Evolutionary conservation across 2,329 filamentous ascomycete species (phyloP).

Genomic region (Sordariomycetes sp.): DNA sequence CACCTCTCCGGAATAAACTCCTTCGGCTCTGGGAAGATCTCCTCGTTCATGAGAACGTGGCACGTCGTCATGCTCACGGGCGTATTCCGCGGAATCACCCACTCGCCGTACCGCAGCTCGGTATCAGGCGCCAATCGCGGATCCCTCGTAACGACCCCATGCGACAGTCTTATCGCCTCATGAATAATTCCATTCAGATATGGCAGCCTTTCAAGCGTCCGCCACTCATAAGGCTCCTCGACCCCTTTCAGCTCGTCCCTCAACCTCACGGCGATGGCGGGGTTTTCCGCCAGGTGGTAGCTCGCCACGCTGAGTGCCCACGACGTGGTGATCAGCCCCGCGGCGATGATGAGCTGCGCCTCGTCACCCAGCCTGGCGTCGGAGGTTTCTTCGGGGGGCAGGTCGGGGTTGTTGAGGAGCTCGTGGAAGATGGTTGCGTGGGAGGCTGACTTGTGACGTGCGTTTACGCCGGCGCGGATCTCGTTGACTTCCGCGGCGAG

Average conservation of each 20-base stretch:
- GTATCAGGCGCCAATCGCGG: conserved; percentile 18
- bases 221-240: conserved; percentile 8
- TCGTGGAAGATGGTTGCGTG: conserved; percentile 25
- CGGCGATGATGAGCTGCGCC: conserved; percentile 24
- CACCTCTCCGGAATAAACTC: conserved; percentile 17
- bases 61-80: conserved; percentile 25
- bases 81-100: conserved; percentile 17
- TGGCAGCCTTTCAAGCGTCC: conserved; percentile 19
- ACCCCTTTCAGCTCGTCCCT: conserved; percentile 18
- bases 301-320: conserved; percentile 21
- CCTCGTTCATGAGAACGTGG: conserved; percentile 13
- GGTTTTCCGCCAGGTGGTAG: conserved; percentile 20
- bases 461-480: conserved; percentile 20
- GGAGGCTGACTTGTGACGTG: conserved; percentile 19
- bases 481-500: conserved; percentile 16
- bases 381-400: conserved; percentile 22
- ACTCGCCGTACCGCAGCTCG: conserved; percentile 15
- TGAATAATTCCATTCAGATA: conserved; percentile 26
- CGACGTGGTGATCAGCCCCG: conserved; percentile 28
- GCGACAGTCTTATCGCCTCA: conserved; percentile 28
- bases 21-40: conserved; percentile 12
- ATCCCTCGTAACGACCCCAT: conserved; percentile 19
- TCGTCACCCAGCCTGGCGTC: conserved; percentile 23
- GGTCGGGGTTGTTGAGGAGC: conserved; percentile 17
- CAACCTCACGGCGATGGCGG: conserved; percentile 16